Conservation (phyloP, 352 stramenopile genomes). For the Phytophthora sojae region DNA sequence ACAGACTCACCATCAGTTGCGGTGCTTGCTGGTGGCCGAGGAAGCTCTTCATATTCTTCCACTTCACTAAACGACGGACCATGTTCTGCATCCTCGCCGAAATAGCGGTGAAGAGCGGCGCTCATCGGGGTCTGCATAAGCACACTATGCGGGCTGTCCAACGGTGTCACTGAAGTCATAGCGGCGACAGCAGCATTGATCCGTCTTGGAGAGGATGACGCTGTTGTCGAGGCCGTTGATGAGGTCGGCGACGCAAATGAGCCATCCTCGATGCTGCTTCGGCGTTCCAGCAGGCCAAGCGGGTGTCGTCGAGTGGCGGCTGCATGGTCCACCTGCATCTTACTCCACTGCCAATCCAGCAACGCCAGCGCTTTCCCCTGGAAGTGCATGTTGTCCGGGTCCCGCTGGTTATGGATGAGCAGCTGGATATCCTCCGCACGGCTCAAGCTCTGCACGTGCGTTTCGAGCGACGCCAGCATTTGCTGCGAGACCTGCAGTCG, state of each 20-base stretch:
- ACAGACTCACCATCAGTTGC: constrained; percentile 2
- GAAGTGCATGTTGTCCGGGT: constrained; percentile 90
- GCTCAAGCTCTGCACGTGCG: constrained; percentile 66
- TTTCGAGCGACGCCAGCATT: constrained; percentile 65
- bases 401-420: constrained; percentile 83
- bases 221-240: constrained; percentile 28
- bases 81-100: constrained; percentile 44
- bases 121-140: constrained; percentile 70
- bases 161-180: constrained; percentile 16
- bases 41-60: constrained; percentile 7
- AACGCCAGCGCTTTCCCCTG: constrained; percentile 88
- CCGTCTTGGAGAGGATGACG: constrained; percentile 19
- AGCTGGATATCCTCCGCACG: constrained; percentile 86
- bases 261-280: constrained; percentile 35
- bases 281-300: constrained; percentile 37
- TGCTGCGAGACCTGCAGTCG: constrained; percentile 68
- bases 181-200: constrained; percentile 7
- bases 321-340: constrained; percentile 49
- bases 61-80: constrained; percentile 15
- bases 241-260: constrained; percentile 29
- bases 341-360: constrained; percentile 86
- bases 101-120: constrained; percentile 55
- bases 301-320: constrained; percentile 14
- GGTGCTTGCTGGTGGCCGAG: constrained; percentile 4
- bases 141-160: constrained; percentile 53